phyloP scores from a whole-genome alignment of 495 filamentous ascomycete species.

The Lasiosphaeria miniovina region DNA sequence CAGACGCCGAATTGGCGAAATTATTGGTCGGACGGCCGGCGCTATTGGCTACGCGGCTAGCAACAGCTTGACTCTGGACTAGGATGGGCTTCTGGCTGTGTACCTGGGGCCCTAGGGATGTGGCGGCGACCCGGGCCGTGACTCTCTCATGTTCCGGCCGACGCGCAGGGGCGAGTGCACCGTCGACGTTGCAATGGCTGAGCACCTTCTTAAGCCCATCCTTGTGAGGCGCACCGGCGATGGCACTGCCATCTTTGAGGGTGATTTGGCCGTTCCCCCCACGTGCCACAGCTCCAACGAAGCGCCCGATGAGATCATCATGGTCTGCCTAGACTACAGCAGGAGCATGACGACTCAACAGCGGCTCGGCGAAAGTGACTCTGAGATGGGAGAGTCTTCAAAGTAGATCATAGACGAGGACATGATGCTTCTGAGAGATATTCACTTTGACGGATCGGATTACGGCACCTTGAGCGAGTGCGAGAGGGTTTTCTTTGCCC shows the following conservation, averaged over 20 bases:
- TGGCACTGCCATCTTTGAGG: background rate
- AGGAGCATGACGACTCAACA: background rate
- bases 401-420: background rate
- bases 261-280: background rate
- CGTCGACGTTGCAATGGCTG: background rate
- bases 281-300: background rate
- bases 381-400: background rate
- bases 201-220: background rate
- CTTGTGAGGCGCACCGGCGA: background rate
- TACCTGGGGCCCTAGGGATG: background rate
- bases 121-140: background rate
- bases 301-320: background rate
- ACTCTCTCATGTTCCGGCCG: background rate
- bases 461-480: background rate
- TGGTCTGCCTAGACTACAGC: conserved; percentile 1
- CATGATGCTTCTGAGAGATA: background rate
- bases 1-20: background rate
- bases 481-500: background rate
- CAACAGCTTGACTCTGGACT: background rate
- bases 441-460: background rate
- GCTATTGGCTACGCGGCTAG: background rate
- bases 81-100: background rate
- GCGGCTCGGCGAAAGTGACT: background rate
- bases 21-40: background rate
- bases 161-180: background rate